These are phyloP conservation scores for Dactylellina drechsleri DNA, from an alignment of 2,329 filamentous ascomycete genomes.

Conservation along the genomic window DNA sequence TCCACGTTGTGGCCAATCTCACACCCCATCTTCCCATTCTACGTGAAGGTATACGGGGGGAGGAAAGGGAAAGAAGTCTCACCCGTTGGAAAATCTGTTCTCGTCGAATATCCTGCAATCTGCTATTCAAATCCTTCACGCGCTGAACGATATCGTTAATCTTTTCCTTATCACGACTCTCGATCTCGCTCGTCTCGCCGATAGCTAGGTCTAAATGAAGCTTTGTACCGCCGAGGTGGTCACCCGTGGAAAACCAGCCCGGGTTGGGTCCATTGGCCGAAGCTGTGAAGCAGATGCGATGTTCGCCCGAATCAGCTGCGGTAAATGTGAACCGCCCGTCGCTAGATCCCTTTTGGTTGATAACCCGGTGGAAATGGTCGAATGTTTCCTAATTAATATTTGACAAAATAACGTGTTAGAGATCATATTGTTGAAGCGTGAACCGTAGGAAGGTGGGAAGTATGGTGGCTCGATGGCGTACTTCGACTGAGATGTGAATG, in stretches of 20 bases:
- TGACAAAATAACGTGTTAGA: slow-evolving; percentile 1
- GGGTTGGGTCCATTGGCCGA: slow-evolving; percentile 75
- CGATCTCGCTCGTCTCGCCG: slow-evolving; percentile 91
- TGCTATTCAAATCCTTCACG: slow-evolving; percentile 86
- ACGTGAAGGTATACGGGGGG: too few relatives aligned
- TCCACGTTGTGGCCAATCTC: slow-evolving; percentile 54
- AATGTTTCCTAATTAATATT: slow-evolving; percentile 76
- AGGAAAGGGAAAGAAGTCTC: slow-evolving; percentile 51
- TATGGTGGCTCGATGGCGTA: slow-evolving; percentile 62
- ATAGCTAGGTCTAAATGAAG: slow-evolving; percentile 90
- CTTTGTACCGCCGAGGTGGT: slow-evolving; percentile 76
- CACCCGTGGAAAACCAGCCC: slow-evolving; percentile 75
- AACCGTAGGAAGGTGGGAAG: neutral
- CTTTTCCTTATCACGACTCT: slow-evolving; percentile 92
- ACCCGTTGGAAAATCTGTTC: slow-evolving; percentile 98
- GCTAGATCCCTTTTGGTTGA: slow-evolving; percentile 80
- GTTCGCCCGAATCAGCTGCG: slow-evolving; percentile 91
- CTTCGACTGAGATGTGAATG: slow-evolving; percentile 91
- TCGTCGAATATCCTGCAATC: slow-evolving; percentile 85
- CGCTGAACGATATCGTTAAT: slow-evolving; percentile 88
- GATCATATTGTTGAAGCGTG: neutral
- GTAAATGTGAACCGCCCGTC: slow-evolving; percentile 93
- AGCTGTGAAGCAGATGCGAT: slow-evolving; percentile 83
- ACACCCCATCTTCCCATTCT: too few relatives aligned
- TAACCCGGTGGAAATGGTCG: slow-evolving; percentile 96